Base-by-base conservation (phyloP, 2,329 filamentous ascomycete genomes). In the Coniochaeta prunicola region DNA sequence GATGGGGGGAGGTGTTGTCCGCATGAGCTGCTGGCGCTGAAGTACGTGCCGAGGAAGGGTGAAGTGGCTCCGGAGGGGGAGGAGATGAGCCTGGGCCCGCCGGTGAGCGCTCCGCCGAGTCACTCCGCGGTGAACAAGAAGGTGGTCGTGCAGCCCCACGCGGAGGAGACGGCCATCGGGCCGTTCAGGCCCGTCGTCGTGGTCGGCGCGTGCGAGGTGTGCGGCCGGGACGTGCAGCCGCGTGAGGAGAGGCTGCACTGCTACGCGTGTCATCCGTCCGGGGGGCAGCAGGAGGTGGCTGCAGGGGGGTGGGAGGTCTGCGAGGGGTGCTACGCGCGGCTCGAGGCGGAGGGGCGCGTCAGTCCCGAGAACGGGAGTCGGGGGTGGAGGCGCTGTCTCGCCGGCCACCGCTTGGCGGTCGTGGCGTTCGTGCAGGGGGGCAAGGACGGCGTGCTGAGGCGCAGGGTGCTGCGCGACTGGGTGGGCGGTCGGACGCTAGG, bases 1-100 rank as follows among this genome's bases (percentile, higher is more conserved):
- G 92, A 93, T 60, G 86, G 88, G 70, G 92, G 91, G 17, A 81
- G 81, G 60, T 89, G 86, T 60, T 97, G 93, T 73, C 97, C 93
- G 0, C 93, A 97, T 68, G 80, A 89, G 7, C 78, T 97, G 0
- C 77, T 96, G 0, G 91, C 92, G 0, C 77, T 96, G 50, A 83
- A 86, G 0, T 88, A 91, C 64, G 78, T 83, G 50, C 71, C 75
- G 21, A 21, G 12, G 21, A n/a, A 53, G 26, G 26, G 26, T 4
- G 45, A 9, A 24, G 19, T 19, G 48, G 48, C 3, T 8, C 15
- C n/a, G 21, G 48, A 33, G 15, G 48, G 26, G 48, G 21, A 28
- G 26, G 21, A 2, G 48, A 26, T 13, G 26, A 26, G 40, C 17
- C 40, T 4, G 36, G 36, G 17, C 5, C 10, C 21, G 40, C 2